Evolutionary conservation across 1,284 basidiomycete species (phyloP).

Genomic region (Trichosporon sp.): DNA sequence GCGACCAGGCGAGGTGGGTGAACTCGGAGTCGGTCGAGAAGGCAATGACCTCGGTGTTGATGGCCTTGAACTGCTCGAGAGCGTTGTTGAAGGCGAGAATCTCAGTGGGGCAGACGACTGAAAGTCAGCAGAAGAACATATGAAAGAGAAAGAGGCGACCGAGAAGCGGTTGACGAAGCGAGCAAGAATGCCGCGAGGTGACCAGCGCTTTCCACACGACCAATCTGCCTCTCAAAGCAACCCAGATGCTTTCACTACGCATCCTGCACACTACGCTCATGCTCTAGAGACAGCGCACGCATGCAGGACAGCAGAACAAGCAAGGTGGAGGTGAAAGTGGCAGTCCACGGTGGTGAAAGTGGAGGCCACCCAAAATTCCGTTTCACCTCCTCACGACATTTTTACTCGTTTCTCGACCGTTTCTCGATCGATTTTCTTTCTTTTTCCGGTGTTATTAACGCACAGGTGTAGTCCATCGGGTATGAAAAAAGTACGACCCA

Average conservation of each 20-base stretch:
- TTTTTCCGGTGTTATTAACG: too few relatives aligned
- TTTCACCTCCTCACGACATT: not conserved
- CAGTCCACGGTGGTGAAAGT: too few relatives aligned
- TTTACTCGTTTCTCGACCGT: not conserved
- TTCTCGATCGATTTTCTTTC: not conserved
- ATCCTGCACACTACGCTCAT: too few relatives aligned
- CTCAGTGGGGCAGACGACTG: conserved; percentile 81
- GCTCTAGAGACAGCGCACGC: too few relatives aligned
- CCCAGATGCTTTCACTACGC: too few relatives aligned
- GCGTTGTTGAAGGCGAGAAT: conserved; percentile 88
- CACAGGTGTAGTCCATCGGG: conserved; percentile 54
- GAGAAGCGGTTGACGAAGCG: too few relatives aligned
- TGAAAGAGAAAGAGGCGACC: not conserved
- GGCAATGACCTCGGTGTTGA: conserved; percentile 70
- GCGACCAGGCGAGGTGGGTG: conserved; percentile 81
- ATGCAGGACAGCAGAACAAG: too few relatives aligned
- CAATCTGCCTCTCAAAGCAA: too few relatives aligned
- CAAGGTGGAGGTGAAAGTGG: too few relatives aligned
- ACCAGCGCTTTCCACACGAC: too few relatives aligned
- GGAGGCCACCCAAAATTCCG: too few relatives aligned
- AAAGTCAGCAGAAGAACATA: not conserved
- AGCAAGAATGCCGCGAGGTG: too few relatives aligned
- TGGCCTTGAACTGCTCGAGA: conserved; percentile 62
- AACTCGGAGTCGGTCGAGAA: conserved; percentile 80
- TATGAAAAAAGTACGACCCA: conserved; percentile 80